Percentiles rank a stretch among this genome's conserved stretches.
phyloP scores from a whole-genome alignment of 202 grass and related monocot species.

The Schoenoplectus triqueter region DNA sequence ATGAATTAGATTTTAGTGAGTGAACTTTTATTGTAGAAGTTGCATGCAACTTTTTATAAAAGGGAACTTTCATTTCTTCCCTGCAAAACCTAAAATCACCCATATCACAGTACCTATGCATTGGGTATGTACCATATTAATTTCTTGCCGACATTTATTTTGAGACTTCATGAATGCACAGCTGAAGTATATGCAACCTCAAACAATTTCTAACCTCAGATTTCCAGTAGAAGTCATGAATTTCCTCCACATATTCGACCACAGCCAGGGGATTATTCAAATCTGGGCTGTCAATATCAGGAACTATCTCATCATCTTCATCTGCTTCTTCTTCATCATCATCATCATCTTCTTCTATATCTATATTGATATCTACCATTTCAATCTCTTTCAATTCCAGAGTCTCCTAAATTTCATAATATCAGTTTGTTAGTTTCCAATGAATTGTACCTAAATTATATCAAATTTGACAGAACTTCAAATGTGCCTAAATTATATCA shows the following conservation, averaged over 20 bases:
- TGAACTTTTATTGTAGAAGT: background rate
- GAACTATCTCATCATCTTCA: constrained; percentile 49
- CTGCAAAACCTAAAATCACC: background rate
- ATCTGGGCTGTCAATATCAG: constrained; percentile 74
- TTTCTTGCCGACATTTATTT: background rate
- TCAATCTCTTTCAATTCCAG: constrained; percentile 12
- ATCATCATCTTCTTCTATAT: background rate
- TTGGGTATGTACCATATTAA: background rate
- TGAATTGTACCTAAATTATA: background rate
- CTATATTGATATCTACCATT: constrained; percentile 15
- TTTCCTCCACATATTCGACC: constrained; percentile 77
- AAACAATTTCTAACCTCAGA: constrained; percentile 53
- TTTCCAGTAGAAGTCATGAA: constrained; percentile 64
- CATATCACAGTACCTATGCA: background rate
- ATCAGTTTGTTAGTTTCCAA: background rate
- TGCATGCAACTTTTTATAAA: background rate
- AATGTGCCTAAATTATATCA: background rate
- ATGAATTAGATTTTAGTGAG: background rate
- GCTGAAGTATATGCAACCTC: constrained; percentile 18
- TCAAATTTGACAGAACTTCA: no score
- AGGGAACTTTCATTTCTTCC: background rate
- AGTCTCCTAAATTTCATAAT: constrained; percentile 52
- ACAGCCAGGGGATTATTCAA: constrained; percentile 63
- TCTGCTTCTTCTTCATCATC: constrained; percentile 12
- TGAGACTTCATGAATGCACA: background rate